Conservation (phyloP, 108 stramenopile genomes). For the Fragilaria radians region DNA sequence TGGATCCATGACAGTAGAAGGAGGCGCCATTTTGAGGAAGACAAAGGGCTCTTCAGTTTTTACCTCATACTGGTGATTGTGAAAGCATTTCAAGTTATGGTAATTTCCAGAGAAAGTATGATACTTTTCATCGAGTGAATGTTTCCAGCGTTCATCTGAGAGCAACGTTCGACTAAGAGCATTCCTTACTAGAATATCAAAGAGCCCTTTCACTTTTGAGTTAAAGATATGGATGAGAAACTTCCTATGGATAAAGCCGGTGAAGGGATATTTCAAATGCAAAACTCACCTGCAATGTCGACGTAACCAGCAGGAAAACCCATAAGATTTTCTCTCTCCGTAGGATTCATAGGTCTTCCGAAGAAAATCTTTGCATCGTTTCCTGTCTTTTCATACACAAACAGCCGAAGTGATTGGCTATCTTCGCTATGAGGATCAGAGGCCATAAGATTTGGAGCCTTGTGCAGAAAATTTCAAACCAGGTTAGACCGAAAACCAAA, state of each 20-base stretch:
- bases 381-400: not conserved
- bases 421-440: slow-evolving; percentile 7
- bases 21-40: slow-evolving; percentile 15
- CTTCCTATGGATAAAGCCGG: not conserved
- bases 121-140: not conserved
- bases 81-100: not conserved
- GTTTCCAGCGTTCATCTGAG: not conserved
- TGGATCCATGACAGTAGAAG: not conserved
- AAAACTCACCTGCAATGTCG: slow-evolving; percentile 10
- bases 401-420: slow-evolving; percentile 7
- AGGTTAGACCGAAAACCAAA: too few relatives aligned
- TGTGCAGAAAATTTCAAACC: not conserved
- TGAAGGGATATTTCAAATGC: not conserved
- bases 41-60: not conserved
- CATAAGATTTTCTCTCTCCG: slow-evolving; percentile 26
- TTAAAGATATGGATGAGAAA: not conserved
- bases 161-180: not conserved
- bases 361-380: not conserved
- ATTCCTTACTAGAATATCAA: not conserved
- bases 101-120: slow-evolving; percentile 11
- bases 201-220: not conserved
- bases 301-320: slow-evolving; percentile 31
- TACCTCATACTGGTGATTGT: not conserved
- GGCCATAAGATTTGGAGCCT: slow-evolving; percentile 11
- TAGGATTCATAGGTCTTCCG: slow-evolving; percentile 4